Conservation (phyloP, 371 early-diverging fungal species). For the Conidiobolus incongruus region DNA sequence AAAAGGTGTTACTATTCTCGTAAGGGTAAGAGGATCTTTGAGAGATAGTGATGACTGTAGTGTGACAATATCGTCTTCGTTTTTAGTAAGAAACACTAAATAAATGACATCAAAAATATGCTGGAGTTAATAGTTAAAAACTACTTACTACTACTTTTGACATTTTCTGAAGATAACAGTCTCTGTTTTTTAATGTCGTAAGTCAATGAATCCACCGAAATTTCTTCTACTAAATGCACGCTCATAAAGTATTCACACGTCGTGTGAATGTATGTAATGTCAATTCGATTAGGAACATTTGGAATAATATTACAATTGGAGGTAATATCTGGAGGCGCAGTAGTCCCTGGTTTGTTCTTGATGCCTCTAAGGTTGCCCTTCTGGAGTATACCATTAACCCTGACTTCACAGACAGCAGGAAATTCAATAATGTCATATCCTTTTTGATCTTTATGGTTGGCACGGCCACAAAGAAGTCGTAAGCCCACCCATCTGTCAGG, state of each 20-base stretch:
- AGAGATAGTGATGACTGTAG: too few relatives aligned
- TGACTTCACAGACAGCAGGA: not conserved
- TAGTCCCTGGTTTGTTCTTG: not conserved
- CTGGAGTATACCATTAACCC: not conserved
- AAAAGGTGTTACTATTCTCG: not conserved
- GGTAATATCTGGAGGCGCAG: not conserved
- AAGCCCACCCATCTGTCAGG: too few relatives aligned
- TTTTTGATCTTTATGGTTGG: not conserved
- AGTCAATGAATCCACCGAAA: too few relatives aligned
- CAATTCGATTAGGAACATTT: not conserved
- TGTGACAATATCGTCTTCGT: too few relatives aligned
- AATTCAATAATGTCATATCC: not conserved
- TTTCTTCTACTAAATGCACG: too few relatives aligned
- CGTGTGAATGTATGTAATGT: not conserved
- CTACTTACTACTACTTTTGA: too few relatives aligned
- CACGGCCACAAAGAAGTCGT: not conserved
- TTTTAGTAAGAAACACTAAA: too few relatives aligned
- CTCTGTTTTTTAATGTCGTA: too few relatives aligned
- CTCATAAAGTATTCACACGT: not conserved
- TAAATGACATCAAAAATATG: too few relatives aligned
- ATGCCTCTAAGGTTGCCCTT: not conserved
- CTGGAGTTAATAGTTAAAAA: too few relatives aligned
- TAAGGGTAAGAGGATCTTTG: too few relatives aligned
- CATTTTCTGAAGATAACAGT: too few relatives aligned
- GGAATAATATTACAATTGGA: not conserved